Percentiles rank a stretch among this genome's conserved stretches.
Conservation (phyloP, 108 stramenopile genomes). For the Skeletonema menzelii region DNA sequence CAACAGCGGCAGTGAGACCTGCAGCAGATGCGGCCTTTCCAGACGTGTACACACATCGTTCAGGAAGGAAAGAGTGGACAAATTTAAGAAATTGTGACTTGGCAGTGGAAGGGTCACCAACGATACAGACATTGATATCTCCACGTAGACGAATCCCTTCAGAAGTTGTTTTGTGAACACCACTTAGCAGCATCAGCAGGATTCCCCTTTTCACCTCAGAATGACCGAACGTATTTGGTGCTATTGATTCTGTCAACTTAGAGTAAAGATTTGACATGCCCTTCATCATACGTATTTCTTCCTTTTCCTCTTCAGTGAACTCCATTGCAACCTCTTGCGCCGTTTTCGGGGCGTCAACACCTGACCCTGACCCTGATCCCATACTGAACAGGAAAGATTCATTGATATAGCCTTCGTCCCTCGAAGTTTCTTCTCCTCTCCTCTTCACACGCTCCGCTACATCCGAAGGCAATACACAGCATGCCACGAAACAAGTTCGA, state of each 20-base stretch:
- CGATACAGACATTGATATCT: slow-evolving; percentile 98
- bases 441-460: slow-evolving; percentile 38
- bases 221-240: slow-evolving; percentile 96
- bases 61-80: slow-evolving; percentile 91
- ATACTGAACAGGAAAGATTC: slow-evolving; percentile 25
- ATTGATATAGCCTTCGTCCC: slow-evolving; percentile 13
- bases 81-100: slow-evolving; percentile 98
- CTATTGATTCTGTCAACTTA: slow-evolving; percentile 86
- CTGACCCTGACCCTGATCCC: slow-evolving; percentile 30
- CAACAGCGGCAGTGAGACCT: slow-evolving; percentile 97
- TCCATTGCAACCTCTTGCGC: slow-evolving; percentile 84
- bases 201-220: slow-evolving; percentile 96
- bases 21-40: slow-evolving; percentile 98
- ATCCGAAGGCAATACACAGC: slow-evolving; percentile 77
- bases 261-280: slow-evolving; percentile 67
- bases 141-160: slow-evolving; percentile 98
- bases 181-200: slow-evolving; percentile 93
- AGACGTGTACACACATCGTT: slow-evolving; percentile 94
- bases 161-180: slow-evolving; percentile 95
- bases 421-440: slow-evolving; percentile 17
- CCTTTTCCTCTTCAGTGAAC: slow-evolving; percentile 84
- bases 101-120: slow-evolving; percentile 99
- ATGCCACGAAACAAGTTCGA: slow-evolving; percentile 92
- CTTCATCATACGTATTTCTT: slow-evolving; percentile 86
- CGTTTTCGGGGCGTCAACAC: slow-evolving; percentile 59